A percentile compares a stretch with the other conserved stretches of the same genome.
Evolutionary conservation across 2,329 filamentous ascomycete genomes (phyloP).

Genomic region (Aspergillus fijiensis): DNA sequence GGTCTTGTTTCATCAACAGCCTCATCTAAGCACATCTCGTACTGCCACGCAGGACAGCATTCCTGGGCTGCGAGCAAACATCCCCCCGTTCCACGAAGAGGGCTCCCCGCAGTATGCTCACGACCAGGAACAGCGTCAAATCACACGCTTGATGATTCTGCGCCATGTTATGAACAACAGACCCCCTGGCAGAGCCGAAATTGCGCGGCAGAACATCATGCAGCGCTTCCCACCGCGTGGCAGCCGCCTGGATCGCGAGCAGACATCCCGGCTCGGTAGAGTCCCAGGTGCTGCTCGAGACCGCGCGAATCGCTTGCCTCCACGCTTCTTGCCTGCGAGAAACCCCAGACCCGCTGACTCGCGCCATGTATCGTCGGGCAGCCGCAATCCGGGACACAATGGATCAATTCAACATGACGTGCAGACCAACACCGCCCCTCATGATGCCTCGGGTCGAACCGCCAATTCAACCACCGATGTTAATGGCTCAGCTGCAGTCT

Average conservation of each 20-base stretch:
- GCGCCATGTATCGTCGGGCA: neutral
- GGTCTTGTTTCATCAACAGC: neutral
- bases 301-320: too few species aligned
- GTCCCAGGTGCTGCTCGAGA: too few species aligned
- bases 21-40: neutral
- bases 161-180: neutral
- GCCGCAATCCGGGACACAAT: neutral
- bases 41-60: neutral
- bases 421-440: neutral
- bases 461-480: neutral
- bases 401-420: neutral
- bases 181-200: neutral
- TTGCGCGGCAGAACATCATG: neutral
- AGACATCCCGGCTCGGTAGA: neutral
- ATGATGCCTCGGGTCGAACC: neutral
- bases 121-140: neutral
- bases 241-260: neutral
- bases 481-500: neutral
- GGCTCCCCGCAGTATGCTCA: neutral
- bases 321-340: too few species aligned
- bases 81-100: neutral
- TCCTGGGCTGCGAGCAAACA: neutral
- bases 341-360: neutral
- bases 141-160: neutral
- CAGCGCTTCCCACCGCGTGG: neutral